Evolutionary conservation across 495 filamentous ascomycete genomes (phyloP).

Genomic region (Neurospora sp.): DNA sequence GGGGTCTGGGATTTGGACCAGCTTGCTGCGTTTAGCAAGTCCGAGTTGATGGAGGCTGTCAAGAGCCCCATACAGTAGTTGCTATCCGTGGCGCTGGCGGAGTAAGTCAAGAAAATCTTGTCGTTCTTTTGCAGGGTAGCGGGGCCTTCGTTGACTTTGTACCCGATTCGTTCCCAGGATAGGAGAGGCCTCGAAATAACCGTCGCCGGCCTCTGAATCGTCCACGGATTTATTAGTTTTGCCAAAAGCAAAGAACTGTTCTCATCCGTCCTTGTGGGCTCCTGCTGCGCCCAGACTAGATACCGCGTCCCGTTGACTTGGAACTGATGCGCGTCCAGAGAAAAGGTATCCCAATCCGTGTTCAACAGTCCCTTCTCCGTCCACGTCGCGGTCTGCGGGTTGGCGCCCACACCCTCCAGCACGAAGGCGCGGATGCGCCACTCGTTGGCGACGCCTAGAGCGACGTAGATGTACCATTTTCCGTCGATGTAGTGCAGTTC

Average conservation of each 20-base stretch:
- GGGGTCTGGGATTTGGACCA: constrained; percentile 33
- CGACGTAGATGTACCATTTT: constrained; percentile 39
- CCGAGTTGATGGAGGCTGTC: constrained; percentile 29
- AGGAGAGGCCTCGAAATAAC: too few species aligned
- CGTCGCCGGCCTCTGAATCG: constrained; percentile 15
- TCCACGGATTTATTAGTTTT: constrained; percentile 17
- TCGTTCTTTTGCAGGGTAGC: constrained; percentile 29
- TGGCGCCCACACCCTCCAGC: constrained; percentile 16
- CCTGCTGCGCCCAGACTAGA: constrained; percentile 22
- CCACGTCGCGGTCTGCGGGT: constrained; percentile 16
- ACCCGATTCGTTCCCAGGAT: constrained; percentile 39
- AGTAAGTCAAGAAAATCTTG: constrained; percentile 38
- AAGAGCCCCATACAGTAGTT: constrained; percentile 43
- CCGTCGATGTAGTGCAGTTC: constrained; percentile 41
- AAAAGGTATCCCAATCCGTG: constrained; percentile 23
- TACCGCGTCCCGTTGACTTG: constrained; percentile 18
- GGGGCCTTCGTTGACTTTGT: constrained; percentile 48
- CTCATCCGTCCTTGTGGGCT: constrained; percentile 11
- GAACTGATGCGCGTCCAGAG: constrained; percentile 17
- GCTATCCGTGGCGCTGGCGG: constrained; percentile 29
- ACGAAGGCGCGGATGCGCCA: constrained; percentile 22
- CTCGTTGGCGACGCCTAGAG: constrained; percentile 16
- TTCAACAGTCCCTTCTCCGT: constrained; percentile 16
- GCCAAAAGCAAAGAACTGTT: constrained; percentile 15
- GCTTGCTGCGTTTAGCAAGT: constrained; percentile 25